Conservation (phyloP, 2,329 filamentous ascomycete genomes). For the Fonsecaea pugnacius region DNA sequence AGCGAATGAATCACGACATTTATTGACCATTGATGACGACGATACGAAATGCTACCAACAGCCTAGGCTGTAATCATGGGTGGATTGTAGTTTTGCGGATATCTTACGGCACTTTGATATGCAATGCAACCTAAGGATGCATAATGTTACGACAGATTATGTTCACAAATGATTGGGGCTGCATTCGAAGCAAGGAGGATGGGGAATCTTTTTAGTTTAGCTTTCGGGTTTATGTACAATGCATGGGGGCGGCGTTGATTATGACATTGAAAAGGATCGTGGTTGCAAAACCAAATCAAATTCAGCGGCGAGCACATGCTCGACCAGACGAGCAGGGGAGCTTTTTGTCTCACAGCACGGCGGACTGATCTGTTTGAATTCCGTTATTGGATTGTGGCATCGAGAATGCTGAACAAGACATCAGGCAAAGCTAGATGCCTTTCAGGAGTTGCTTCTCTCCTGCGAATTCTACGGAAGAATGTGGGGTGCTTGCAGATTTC, state of each 20-base stretch:
- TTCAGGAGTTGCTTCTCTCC: background rate
- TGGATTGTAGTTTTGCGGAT: background rate
- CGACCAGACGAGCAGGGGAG: background rate
- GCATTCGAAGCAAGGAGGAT: constrained; percentile 5
- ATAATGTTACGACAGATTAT: background rate
- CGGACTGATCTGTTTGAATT: background rate
- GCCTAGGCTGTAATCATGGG: background rate
- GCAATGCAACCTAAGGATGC: background rate
- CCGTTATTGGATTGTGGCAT: background rate
- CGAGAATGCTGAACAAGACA: background rate
- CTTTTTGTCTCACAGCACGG: background rate
- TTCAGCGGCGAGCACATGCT: background rate
- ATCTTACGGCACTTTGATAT: background rate
- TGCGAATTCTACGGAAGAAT: background rate
- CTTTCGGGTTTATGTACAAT: constrained; percentile 4
- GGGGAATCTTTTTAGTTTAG: background rate
- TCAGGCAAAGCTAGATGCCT: background rate
- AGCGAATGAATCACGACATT: background rate
- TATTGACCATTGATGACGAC: background rate
- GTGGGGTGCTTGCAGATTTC: background rate
- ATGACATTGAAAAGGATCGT: background rate
- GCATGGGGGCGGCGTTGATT: background rate
- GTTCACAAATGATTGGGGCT: background rate
- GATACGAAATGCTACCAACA: constrained; percentile 3
- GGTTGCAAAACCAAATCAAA: constrained; percentile 19